These are phyloP conservation scores for Platismatia glauca DNA, from an alignment of 495 filamentous ascomycete genomes.

Conservation along the genomic window DNA sequence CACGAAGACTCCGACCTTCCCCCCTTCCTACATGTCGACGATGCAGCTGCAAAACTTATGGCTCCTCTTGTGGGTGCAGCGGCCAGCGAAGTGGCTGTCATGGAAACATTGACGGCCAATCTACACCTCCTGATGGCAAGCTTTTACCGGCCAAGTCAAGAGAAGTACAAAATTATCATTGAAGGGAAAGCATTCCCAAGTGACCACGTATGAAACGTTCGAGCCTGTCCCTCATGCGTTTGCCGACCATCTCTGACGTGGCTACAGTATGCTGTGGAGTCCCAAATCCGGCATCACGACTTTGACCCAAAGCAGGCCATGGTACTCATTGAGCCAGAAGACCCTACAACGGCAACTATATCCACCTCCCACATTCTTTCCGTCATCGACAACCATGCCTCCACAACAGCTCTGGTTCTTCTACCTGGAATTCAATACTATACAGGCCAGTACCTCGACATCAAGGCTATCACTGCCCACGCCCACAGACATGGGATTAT, in stretches of 20 bases:
- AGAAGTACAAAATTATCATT: slow-evolving; percentile 79
- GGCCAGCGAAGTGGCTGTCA: slow-evolving; percentile 74
- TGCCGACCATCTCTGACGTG: not conserved
- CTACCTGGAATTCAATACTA: slow-evolving; percentile 93
- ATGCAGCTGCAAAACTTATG: slow-evolving; percentile 60
- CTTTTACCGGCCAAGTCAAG: slow-evolving; percentile 73
- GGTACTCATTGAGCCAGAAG: slow-evolving; percentile 61
- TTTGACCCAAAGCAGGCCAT: slow-evolving; percentile 60
- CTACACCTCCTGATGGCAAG: slow-evolving; percentile 84
- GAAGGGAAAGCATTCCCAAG: slow-evolving; percentile 93
- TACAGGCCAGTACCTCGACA: slow-evolving; percentile 85
- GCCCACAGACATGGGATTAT: slow-evolving; percentile 68
- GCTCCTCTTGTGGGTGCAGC: slow-evolving; percentile 79
- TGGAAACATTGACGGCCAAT: slow-evolving; percentile 90
- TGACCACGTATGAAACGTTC: slow-evolving; percentile 58
- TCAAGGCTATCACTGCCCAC: slow-evolving; percentile 70
- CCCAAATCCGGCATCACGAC: slow-evolving; percentile 73
- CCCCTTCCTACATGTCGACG: slow-evolving; percentile 75
- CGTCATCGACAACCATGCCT: slow-evolving; percentile 67
- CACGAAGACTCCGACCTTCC: slow-evolving; percentile 65
- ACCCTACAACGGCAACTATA: slow-evolving; percentile 43
- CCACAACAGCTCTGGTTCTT: slow-evolving; percentile 67
- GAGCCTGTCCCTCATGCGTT: not conserved
- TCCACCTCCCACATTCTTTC: slow-evolving; percentile 65
- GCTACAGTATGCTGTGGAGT: slow-evolving; percentile 78